A percentile compares a stretch with the other conserved stretches of the same genome.
Evolutionary conservation across 1,284 basidiomycete species (phyloP).

Genomic region (Meira miltonrushii): DNA sequence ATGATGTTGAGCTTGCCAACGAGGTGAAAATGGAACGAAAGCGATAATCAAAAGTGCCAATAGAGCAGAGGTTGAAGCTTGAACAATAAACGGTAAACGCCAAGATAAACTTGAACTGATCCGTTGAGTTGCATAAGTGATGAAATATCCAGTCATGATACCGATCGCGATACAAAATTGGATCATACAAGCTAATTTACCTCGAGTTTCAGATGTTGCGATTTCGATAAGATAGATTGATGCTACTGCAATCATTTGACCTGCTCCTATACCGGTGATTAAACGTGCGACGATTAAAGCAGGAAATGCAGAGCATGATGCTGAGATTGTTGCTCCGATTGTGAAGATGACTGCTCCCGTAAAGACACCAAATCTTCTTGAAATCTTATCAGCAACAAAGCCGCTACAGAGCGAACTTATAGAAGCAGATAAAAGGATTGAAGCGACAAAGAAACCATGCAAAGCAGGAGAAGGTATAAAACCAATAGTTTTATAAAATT

Average conservation of each 20-base stretch:
- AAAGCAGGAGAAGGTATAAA: not conserved
- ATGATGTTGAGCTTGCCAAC: slow-evolving; percentile 9
- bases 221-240: slow-evolving; percentile 11
- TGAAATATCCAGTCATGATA: slow-evolving; percentile 13
- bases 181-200: slow-evolving; percentile 7
- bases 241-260: slow-evolving; percentile 9
- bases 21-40: slow-evolving; percentile 11
- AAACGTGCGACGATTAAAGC: slow-evolving; percentile 5
- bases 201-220: slow-evolving; percentile 4
- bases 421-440: slow-evolving; percentile 13
- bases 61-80: not conserved
- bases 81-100: slow-evolving; percentile 11
- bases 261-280: slow-evolving; percentile 11
- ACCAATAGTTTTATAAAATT: slow-evolving; percentile 11
- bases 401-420: slow-evolving; percentile 9
- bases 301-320: slow-evolving; percentile 4
- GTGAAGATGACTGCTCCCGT: slow-evolving; percentile 6
- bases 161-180: slow-evolving; percentile 11
- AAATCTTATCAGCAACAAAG: slow-evolving; percentile 13
- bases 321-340: slow-evolving; percentile 5
- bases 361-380: slow-evolving; percentile 12
- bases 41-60: slow-evolving; percentile 2
- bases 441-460: slow-evolving; percentile 15
- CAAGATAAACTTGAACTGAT: slow-evolving; percentile 8
- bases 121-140: slow-evolving; percentile 4